Evolutionary conservation across 257 asterid genomes (phyloP).

Genomic region (Avicennia marina): DNA sequence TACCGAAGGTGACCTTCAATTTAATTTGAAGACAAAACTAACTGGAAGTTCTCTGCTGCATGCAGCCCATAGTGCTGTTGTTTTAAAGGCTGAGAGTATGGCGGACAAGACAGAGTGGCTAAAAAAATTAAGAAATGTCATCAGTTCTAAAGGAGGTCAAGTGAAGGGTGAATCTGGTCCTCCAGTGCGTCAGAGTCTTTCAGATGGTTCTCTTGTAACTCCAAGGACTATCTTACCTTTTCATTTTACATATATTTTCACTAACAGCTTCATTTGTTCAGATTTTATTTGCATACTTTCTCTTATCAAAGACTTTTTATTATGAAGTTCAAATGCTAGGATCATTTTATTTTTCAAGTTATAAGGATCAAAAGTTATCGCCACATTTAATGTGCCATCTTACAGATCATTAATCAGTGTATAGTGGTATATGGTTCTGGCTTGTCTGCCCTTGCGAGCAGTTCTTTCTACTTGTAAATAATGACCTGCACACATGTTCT

Average conservation of each 20-base stretch:
- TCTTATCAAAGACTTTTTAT: background rate
- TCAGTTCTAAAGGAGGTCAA: conserved; percentile 74
- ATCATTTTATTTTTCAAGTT: background rate
- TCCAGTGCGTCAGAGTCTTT: conserved; percentile 55
- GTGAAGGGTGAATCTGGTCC: conserved; percentile 60
- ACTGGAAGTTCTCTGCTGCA: background rate
- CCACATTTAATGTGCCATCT: background rate
- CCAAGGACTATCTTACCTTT: conserved; percentile 9
- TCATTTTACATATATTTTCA: conserved; percentile 6
- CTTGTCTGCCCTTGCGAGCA: background rate
- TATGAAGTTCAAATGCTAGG: conserved; percentile 9
- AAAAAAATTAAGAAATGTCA: conserved; percentile 48
- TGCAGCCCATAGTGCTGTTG: conserved; percentile 72
- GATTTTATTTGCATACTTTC: background rate
- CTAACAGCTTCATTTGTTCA: conserved; percentile 9
- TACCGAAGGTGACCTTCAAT: background rate
- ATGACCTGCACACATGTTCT: conserved; percentile 7
- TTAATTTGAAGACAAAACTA: background rate
- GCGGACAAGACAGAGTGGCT: conserved; percentile 67
- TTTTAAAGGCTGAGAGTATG: conserved; percentile 67
- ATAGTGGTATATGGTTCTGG: background rate
- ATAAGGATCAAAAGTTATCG: too few species aligned
- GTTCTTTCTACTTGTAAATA: conserved; percentile 6
- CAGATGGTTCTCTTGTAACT: conserved; percentile 81
- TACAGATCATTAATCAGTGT: background rate